A percentile compares a stretch with the other conserved stretches of the same genome.
Conservation (phyloP, 2,329 filamentous ascomycete species). For the Bipolaris cookei region DNA sequence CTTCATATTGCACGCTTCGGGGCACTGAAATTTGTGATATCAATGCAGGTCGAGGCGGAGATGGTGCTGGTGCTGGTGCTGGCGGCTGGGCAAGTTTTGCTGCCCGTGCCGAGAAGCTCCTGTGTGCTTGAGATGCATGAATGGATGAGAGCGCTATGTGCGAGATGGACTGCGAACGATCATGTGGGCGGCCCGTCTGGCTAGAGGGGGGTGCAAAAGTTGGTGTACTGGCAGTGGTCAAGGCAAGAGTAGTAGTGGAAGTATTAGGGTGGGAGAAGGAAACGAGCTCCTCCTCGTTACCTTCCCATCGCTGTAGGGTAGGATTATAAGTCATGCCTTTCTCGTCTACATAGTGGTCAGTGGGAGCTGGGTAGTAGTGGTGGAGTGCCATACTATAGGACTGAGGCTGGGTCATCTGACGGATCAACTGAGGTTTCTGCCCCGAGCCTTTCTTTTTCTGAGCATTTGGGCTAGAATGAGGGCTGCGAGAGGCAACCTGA, state of each 20-base stretch:
- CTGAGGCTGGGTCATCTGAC: slow-evolving; percentile 78
- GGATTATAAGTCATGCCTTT: slow-evolving; percentile 98
- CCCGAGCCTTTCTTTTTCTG: slow-evolving; percentile 58
- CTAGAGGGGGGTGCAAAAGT: slow-evolving; percentile 47
- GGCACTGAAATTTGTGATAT: slow-evolving; percentile 85
- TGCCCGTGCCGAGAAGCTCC: slow-evolving; percentile 48
- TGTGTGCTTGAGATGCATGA: slow-evolving; percentile 42
- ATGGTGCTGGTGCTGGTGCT: slow-evolving; percentile 56
- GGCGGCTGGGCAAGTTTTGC: slow-evolving; percentile 39
- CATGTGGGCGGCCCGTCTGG: slow-evolving; percentile 39
- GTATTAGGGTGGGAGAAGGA: slow-evolving; percentile 67
- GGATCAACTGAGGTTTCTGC: slow-evolving; percentile 86
- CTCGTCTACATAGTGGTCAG: slow-evolving; percentile 63
- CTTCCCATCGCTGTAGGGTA: slow-evolving; percentile 86
- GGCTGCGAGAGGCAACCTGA: slow-evolving; percentile 59
- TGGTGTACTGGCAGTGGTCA: slow-evolving; percentile 49
- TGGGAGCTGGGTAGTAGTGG: slow-evolving; percentile 4
- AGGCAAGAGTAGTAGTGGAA: slow-evolving; percentile 56
- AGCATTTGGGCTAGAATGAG: slow-evolving; percentile 58
- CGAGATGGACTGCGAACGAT: slow-evolving; percentile 48
- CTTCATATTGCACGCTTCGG: slow-evolving; percentile 89
- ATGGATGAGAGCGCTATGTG: slow-evolving; percentile 51
- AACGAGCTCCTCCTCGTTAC: slow-evolving; percentile 84
- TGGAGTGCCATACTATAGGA: slow-evolving; percentile 71
- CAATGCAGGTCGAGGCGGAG: slow-evolving; percentile 70